A percentile compares a stretch with the other conserved stretches of the same genome.
Conservation (phyloP, 2,329 filamentous ascomycete species). For the Hypocreales sp. region DNA sequence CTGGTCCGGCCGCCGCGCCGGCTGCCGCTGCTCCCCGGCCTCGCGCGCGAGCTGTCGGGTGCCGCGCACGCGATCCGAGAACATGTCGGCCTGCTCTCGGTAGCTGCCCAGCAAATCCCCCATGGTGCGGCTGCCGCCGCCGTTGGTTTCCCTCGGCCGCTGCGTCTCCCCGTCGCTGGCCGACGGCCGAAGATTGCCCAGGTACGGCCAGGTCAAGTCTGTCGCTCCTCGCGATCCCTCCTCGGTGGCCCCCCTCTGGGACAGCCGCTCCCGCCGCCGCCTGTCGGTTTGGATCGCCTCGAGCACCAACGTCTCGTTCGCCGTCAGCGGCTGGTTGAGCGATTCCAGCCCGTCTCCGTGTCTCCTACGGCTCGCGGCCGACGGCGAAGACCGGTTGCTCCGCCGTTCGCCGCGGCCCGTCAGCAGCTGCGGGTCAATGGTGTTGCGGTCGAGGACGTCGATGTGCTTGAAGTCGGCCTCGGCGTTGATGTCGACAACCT, state of each 20-base stretch:
- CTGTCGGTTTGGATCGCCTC: constrained; percentile 40
- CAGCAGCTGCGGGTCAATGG: constrained; percentile 36
- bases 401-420: constrained; percentile 29
- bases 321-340: constrained; percentile 33
- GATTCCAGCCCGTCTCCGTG: constrained; percentile 20
- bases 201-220: constrained; percentile 7
- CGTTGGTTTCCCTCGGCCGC: constrained; percentile 18
- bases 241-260: constrained; percentile 10
- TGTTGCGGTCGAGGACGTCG: constrained; percentile 37
- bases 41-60: constrained; percentile 17
- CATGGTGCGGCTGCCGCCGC: constrained; percentile 20
- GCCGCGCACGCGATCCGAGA: constrained; percentile 17
- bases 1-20: constrained; percentile 11
- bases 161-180: constrained; percentile 9
- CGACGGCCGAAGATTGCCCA: constrained; percentile 6
- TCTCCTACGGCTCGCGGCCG: constrained; percentile 2
- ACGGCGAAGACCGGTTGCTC: constrained; percentile 6
- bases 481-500: constrained; percentile 50
- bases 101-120: constrained; percentile 22
- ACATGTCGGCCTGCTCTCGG: constrained; percentile 19
- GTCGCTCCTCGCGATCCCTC: constrained; percentile 7
- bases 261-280: constrained; percentile 29
- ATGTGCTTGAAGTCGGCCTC: constrained; percentile 41
- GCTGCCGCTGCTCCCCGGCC: constrained; percentile 3
- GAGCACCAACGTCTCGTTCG: constrained; percentile 39